Evolutionary conservation across 2,329 filamentous ascomycete genomes (phyloP).

Genomic region (Verticillium longisporum): DNA sequence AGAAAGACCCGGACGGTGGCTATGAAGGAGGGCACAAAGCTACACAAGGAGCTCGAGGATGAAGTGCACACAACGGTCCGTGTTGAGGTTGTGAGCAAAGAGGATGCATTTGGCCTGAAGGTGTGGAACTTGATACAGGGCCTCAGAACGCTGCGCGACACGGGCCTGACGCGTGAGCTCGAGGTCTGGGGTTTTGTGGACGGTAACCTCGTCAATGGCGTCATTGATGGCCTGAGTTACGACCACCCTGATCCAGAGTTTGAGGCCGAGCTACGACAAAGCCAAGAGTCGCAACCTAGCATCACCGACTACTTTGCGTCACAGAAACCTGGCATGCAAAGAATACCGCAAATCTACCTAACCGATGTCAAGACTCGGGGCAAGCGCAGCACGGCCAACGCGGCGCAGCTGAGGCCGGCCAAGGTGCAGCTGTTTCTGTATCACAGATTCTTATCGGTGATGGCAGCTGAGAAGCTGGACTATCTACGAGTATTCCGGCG

Average conservation of each 20-base stretch:
- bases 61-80: slow-evolving; percentile 73
- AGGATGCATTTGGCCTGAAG: slow-evolving; percentile 74
- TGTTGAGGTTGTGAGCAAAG: slow-evolving; percentile 65
- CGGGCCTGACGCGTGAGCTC: slow-evolving; percentile 66
- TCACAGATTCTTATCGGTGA: slow-evolving; percentile 70
- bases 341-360: slow-evolving; percentile 53
- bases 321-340: slow-evolving; percentile 8
- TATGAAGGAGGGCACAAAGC: slow-evolving; percentile 74
- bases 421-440: slow-evolving; percentile 88
- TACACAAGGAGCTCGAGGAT: slow-evolving; percentile 80
- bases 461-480: slow-evolving; percentile 65
- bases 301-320: slow-evolving; percentile 34
- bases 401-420: slow-evolving; percentile 66
- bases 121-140: slow-evolving; percentile 93
- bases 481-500: slow-evolving; percentile 63
- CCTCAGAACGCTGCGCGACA: slow-evolving; percentile 63
- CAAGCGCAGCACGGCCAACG: slow-evolving; percentile 55
- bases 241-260: slow-evolving; percentile 66
- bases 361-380: slow-evolving; percentile 83
- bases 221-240: slow-evolving; percentile 82
- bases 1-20: slow-evolving; percentile 68
- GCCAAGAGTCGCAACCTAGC: slow-evolving; percentile 19
- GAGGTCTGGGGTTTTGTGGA: slow-evolving; percentile 82
- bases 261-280: slow-evolving; percentile 49
- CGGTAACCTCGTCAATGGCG: slow-evolving; percentile 75